These are phyloP conservation scores for Boletus sp. DNA, from an alignment of 1,284 basidiomycete species.

Conservation along the genomic window DNA sequence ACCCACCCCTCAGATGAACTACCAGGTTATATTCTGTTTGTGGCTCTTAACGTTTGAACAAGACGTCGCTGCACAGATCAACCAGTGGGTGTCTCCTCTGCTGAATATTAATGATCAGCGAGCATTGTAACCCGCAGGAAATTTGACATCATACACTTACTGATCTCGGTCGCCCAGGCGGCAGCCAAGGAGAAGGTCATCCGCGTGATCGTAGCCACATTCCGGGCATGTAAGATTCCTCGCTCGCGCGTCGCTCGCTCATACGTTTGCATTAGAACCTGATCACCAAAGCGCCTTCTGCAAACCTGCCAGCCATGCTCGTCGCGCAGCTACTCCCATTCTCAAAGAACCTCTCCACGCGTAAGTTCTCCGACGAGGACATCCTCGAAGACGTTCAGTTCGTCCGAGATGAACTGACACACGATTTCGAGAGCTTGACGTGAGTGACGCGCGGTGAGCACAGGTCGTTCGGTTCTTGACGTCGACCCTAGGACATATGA, in stretches of 20 bases:
- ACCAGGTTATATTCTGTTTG: slow-evolving; percentile 90
- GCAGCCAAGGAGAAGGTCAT: slow-evolving; percentile 99
- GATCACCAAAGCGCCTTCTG: slow-evolving; percentile 77
- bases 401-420: slow-evolving; percentile 80
- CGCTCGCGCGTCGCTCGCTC: background rate
- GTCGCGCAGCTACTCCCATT: slow-evolving; percentile 88
- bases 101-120: background rate
- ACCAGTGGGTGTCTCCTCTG: slow-evolving; percentile 52
- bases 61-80: slow-evolving; percentile 83
- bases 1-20: slow-evolving; percentile 90
- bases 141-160: slow-evolving; percentile 87
- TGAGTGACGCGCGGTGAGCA: slow-evolving; percentile 42
- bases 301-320: slow-evolving; percentile 92
- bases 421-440: slow-evolving; percentile 88
- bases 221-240: slow-evolving; percentile 59
- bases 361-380: slow-evolving; percentile 97
- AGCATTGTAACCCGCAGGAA: slow-evolving; percentile 52
- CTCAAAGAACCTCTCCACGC: slow-evolving; percentile 77
- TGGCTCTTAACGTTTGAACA: slow-evolving; percentile 95
- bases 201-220: slow-evolving; percentile 92
- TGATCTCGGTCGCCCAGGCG: slow-evolving; percentile 84
- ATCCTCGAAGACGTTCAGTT: slow-evolving; percentile 91
- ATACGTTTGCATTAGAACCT: slow-evolving; percentile 66
- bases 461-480: background rate
- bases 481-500: slow-evolving; percentile 80